A percentile compares a stretch with the other conserved stretches of the same genome.
These are phyloP conservation scores for Aspergillus nidulans DNA, from an alignment of 495 filamentous ascomycete species.

Conservation along the genomic window DNA sequence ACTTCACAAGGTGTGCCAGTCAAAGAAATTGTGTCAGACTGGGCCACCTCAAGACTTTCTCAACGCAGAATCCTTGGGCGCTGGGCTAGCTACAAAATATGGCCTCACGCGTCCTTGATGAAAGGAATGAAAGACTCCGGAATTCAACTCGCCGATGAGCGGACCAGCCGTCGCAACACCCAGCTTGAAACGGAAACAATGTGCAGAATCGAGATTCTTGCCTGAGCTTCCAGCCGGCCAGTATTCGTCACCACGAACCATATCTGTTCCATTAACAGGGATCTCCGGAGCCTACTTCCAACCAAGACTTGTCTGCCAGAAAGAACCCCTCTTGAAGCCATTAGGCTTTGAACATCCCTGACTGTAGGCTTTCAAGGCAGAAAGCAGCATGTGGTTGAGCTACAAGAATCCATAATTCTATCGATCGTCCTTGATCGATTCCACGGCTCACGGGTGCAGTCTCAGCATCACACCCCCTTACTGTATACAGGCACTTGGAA, in stretches of 20 bases:
- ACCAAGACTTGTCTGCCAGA: background rate
- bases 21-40: background rate
- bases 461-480: background rate
- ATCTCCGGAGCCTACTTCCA: background rate
- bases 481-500: constrained; percentile 5
- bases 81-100: background rate
- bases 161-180: background rate
- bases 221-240: background rate
- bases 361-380: background rate
- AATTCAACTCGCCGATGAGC: background rate
- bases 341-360: constrained; percentile 2
- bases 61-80: background rate
- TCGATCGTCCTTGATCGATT: background rate
- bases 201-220: background rate
- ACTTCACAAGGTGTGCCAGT: background rate
- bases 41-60: background rate
- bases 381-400: background rate
- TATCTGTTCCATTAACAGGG: background rate
- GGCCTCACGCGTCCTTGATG: background rate
- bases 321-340: background rate
- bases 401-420: background rate
- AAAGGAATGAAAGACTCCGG: background rate
- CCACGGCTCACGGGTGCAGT: background rate
- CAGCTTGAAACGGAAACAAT: background rate
- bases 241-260: background rate